These are phyloP conservation scores for Penicillium canescens DNA, from an alignment of 495 filamentous ascomycete genomes.

Conservation along the genomic window DNA sequence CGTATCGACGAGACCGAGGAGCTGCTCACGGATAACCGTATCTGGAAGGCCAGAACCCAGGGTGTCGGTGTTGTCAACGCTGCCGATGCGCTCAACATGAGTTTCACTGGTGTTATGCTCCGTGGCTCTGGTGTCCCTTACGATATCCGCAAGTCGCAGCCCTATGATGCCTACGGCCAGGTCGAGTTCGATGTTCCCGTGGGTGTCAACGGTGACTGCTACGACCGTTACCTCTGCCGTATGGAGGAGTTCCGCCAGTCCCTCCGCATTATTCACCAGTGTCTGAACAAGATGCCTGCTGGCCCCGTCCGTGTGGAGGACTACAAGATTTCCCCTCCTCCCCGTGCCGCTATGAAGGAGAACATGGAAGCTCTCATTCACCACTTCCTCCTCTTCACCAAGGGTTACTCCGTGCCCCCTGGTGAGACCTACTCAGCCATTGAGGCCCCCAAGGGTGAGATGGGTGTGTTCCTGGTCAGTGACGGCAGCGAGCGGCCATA, in stretches of 20 bases:
- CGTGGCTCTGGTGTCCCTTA: conserved; percentile 96
- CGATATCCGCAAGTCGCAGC: conserved; percentile 93
- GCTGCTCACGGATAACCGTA: conserved; percentile 97
- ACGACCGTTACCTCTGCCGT: conserved; percentile 97
- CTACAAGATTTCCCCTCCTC: conserved; percentile 98
- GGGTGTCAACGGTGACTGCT: conserved; percentile 96
- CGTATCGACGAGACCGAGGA: conserved; percentile 99
- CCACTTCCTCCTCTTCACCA: conserved; percentile 98
- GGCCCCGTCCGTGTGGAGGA: conserved; percentile 95
- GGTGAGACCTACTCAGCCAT: conserved; percentile 98
- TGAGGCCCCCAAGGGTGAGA: conserved; percentile 98
- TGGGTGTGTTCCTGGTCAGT: conserved; percentile 96
- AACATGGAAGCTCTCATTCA: conserved; percentile 99
- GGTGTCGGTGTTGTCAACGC: conserved; percentile 90
- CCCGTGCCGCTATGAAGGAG: conserved; percentile 98
- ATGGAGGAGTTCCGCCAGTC: conserved; percentile 99
- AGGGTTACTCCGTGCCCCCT: conserved; percentile 96
- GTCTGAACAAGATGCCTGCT: conserved; percentile 96
- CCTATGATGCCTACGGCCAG: conserved; percentile 96
- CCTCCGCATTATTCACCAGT: conserved; percentile 97
- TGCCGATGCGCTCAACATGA: conserved; percentile 90
- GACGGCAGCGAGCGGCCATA: conserved; percentile 97
- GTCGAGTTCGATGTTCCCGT: conserved; percentile 99
- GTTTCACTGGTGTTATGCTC: conserved; percentile 97
- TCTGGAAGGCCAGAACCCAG: conserved; percentile 93